Conservation (phyloP, 2,329 filamentous ascomycete species). For the Cadophora luteo-olivacea region DNA sequence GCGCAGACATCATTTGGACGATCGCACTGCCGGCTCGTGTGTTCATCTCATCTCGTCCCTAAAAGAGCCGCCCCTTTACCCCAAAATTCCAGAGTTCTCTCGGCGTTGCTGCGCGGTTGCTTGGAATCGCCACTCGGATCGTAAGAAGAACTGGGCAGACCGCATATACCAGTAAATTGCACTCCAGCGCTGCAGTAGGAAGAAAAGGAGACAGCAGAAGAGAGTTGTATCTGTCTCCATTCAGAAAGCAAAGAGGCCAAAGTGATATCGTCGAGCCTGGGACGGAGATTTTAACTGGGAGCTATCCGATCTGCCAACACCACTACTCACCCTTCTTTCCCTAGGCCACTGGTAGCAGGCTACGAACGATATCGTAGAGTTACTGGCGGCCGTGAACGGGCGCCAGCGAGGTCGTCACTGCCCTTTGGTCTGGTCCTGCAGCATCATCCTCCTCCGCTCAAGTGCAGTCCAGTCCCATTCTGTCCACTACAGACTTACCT, state of each 20-base stretch:
- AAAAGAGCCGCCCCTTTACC: slow-evolving; percentile 16
- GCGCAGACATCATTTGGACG: slow-evolving; percentile 17
- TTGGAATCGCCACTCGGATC: slow-evolving; percentile 2
- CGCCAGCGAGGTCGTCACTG: slow-evolving; percentile 11
- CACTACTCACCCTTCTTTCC: background rate
- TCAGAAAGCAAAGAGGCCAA: slow-evolving; percentile 2
- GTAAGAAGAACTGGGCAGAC: slow-evolving; percentile 1
- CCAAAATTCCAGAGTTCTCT: background rate
- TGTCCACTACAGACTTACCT: too few species aligned
- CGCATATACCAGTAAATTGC: slow-evolving; percentile 3
- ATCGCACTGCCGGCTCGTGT: slow-evolving; percentile 16
- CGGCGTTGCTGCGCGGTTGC: slow-evolving; percentile 1
- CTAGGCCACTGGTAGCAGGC: slow-evolving; percentile 1
- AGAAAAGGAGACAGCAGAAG: background rate
- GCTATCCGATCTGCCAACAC: slow-evolving; percentile 13
- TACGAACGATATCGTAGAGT: background rate
- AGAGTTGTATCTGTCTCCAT: slow-evolving; percentile 10
- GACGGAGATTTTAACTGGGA: slow-evolving; percentile 13
- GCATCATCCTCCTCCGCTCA: background rate
- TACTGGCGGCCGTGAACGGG: background rate
- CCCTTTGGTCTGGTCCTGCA: slow-evolving; percentile 1
- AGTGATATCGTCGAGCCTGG: slow-evolving; percentile 5
- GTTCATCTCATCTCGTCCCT: slow-evolving; percentile 19
- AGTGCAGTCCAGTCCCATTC: background rate
- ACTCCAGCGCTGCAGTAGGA: slow-evolving; percentile 9